Conservation (phyloP, 1,284 basidiomycete genomes). For the Puccinia polysora region DNA sequence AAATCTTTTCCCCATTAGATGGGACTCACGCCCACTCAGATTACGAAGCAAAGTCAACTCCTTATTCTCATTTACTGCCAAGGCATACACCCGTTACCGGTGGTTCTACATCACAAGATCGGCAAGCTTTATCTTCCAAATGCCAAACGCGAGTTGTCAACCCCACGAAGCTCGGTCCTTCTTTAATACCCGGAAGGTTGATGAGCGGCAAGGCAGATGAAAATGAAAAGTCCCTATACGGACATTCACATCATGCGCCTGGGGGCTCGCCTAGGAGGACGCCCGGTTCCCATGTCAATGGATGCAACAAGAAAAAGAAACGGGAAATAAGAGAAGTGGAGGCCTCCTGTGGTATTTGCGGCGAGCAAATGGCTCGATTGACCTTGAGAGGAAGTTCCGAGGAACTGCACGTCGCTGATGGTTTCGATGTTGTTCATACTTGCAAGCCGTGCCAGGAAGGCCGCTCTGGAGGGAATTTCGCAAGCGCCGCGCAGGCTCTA, state of each 20-base stretch:
- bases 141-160: not conserved
- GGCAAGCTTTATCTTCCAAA: not conserved
- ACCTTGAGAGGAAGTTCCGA: slow-evolving; percentile 31
- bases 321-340: slow-evolving; percentile 31
- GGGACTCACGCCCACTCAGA: not conserved
- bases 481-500: not conserved
- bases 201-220: not conserved
- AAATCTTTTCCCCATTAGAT: slow-evolving; percentile 5
- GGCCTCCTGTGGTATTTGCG: slow-evolving; percentile 28
- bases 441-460: slow-evolving; percentile 32
- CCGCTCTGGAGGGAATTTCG: not conserved
- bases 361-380: slow-evolving; percentile 19
- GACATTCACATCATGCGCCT: not conserved
- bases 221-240: not conserved
- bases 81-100: not conserved
- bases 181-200: not conserved
- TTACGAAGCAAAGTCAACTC: slow-evolving; percentile 9
- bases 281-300: not conserved
- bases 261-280: not conserved
- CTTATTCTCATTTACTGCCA: not conserved
- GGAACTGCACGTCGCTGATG: slow-evolving; percentile 27
- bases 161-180: not conserved
- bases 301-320: slow-evolving; percentile 41
- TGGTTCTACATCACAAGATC: not conserved
- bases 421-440: slow-evolving; percentile 37